Base-by-base conservation (phyloP, 768 basidiomycete species). In the Galerina marginata region DNA sequence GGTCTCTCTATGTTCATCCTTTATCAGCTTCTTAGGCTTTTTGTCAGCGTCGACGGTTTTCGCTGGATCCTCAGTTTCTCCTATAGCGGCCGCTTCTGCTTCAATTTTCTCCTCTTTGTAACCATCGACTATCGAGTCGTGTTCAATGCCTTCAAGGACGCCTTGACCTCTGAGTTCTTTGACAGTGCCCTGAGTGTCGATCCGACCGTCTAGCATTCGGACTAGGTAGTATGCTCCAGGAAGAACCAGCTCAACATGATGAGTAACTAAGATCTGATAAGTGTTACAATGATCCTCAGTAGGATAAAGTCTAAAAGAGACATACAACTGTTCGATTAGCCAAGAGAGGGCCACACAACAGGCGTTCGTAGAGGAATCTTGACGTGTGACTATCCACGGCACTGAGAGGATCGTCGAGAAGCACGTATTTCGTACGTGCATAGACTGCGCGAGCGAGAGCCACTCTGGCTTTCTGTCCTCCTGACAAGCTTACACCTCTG, bases 391-490 rank as follows among this genome's bases (percentile, higher is more conserved):
- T 76, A 62, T 76, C 91, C 48, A 94, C 91, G 2, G 92, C 92
- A 63, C 91, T 92, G 38, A 94, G 73, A 4, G 91, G 90, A 67
- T 93, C 92, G 65, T 94, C 91, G 44, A 94, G 72, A n/a, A 94
- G 76, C 0, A 93, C 85, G 61, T 83, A 88, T 71, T 82, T 83
- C 25, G 86, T 87, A 14, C 81, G 77, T 25, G 89, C 87, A 71
- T 94, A 95, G 0, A 92, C 87, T 0, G 93, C 92, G 12, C 93
- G 85, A 10, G 92, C 93, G 9, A 95, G 81, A 0, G 92, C 92
- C 14, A 94, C 90, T 62, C 90, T 88, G 47, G 91, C 89, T 72
- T 93, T 93, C 74, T 93, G 92, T 6, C 92, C 92, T 33, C 92
- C 92, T 37, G 88, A 90, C 62, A 93, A 74, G 71, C 84, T 90